Conservation (phyloP, 192 early-diverging fungal species). For the Coemansia sp. region DNA sequence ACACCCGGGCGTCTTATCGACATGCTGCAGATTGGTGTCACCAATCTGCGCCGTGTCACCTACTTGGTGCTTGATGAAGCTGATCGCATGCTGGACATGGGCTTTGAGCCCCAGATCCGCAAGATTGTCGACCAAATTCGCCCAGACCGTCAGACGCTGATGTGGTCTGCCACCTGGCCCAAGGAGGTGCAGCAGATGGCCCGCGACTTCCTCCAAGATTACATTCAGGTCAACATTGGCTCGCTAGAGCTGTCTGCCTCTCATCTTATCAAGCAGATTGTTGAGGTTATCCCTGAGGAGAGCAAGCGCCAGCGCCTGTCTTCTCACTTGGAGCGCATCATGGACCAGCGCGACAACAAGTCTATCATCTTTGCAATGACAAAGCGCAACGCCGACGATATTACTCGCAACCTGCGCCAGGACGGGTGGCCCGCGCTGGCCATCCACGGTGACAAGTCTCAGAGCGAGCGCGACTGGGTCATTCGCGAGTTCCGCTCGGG, state of each 20-base stretch:
- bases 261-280: slow-evolving; percentile 88
- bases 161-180: slow-evolving; percentile 99
- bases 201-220: slow-evolving; percentile 87
- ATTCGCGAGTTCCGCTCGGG: slow-evolving; percentile 90
- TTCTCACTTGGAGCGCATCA: slow-evolving; percentile 80
- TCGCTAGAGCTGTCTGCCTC: slow-evolving; percentile 91
- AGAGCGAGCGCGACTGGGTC: slow-evolving; percentile 96
- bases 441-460: slow-evolving; percentile 97
- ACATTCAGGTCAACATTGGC: slow-evolving; percentile 97
- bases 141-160: slow-evolving; percentile 96
- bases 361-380: slow-evolving; percentile 95
- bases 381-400: slow-evolving; percentile 89
- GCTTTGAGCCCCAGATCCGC: slow-evolving; percentile 98
- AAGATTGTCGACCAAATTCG: slow-evolving; percentile 97
- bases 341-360: slow-evolving; percentile 85
- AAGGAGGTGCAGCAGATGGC: slow-evolving; percentile 94
- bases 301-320: slow-evolving; percentile 83
- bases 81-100: slow-evolving; percentile 99
- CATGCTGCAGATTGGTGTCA: slow-evolving; percentile 86
- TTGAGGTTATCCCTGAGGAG: slow-evolving; percentile 85
- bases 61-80: slow-evolving; percentile 98
- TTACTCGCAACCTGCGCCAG: slow-evolving; percentile 84
- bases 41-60: slow-evolving; percentile 92
- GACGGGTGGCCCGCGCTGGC: slow-evolving; percentile 92
- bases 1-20: slow-evolving; percentile 98